A percentile compares a stretch with the other conserved stretches of the same genome.
Conservation (phyloP, 1,284 basidiomycete genomes). For the Puccinia polysora region DNA sequence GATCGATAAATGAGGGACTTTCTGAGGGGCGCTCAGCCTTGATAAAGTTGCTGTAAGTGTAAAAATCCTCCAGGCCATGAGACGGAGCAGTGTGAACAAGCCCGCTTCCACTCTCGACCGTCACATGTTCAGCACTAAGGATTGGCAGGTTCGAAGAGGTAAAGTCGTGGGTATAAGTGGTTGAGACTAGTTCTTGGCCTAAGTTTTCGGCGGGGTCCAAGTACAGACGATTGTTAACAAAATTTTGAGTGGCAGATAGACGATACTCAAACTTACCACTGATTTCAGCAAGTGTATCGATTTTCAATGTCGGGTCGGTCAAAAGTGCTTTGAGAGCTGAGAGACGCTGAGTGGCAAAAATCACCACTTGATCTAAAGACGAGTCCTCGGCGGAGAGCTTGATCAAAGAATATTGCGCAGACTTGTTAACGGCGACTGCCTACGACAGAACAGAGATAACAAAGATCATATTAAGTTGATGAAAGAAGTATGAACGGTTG, state of each 20-base stretch:
- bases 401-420: constrained; percentile 26
- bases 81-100: constrained; percentile 94
- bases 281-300: constrained; percentile 23
- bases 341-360: constrained; percentile 40
- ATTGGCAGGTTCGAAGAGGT: constrained; percentile 58
- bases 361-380: constrained; percentile 9
- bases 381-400: constrained; percentile 7
- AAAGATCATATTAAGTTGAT: too few species aligned
- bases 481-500: not conserved
- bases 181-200: constrained; percentile 66
- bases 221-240: too few species aligned
- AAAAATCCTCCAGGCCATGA: constrained; percentile 88
- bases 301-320: not conserved
- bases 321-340: constrained; percentile 13
- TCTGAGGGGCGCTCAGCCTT: constrained; percentile 51
- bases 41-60: constrained; percentile 49
- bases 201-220: too few species aligned
- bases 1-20: constrained; percentile 6
- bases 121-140: constrained; percentile 65
- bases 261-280: constrained; percentile 19
- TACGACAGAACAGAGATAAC: not conserved
- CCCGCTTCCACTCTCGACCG: constrained; percentile 83
- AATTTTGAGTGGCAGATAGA: not conserved
- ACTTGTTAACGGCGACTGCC: constrained; percentile 26
- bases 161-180: constrained; percentile 59